These are phyloP conservation scores for Coniochaeta sp. DNA, from an alignment of 2,329 filamentous ascomycete genomes.

Conservation along the genomic window DNA sequence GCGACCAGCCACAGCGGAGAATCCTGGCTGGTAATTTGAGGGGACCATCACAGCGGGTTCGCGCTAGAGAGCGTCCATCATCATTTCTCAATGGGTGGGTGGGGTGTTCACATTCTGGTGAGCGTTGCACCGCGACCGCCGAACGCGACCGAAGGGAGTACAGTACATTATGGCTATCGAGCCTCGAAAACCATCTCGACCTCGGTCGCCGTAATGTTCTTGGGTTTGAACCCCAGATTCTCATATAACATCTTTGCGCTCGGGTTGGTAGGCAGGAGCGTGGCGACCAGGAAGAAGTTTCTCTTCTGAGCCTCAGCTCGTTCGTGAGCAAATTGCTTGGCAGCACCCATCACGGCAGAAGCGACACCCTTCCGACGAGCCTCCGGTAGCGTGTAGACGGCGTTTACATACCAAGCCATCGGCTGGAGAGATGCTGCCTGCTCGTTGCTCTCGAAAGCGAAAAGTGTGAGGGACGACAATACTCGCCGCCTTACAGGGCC, in stretches of 20 bases:
- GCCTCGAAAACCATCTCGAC: background rate
- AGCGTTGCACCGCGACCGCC: background rate
- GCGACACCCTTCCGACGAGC: background rate
- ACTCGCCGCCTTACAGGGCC: background rate
- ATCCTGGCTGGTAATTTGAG: background rate
- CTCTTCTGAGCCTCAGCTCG: background rate
- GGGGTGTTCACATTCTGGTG: background rate
- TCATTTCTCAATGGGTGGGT: background rate
- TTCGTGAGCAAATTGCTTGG: background rate
- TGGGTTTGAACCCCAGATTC: background rate
- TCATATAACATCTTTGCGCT: background rate
- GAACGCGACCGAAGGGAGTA: too few relatives aligned
- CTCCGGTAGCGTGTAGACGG: background rate
- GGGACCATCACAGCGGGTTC: background rate
- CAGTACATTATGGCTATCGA: background rate
- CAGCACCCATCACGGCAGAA: background rate
- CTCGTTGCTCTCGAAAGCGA: background rate
- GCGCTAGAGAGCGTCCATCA: background rate
- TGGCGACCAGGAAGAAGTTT: background rate
- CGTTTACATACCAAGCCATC: background rate
- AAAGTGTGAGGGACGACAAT: background rate
- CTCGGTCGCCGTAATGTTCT: background rate
- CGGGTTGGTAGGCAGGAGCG: background rate
- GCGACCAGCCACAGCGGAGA: slow-evolving; percentile 1
- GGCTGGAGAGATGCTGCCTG: too few relatives aligned